Evolutionary conservation across 169 alveolate genomes (phyloP).

Genomic region (Perkinsus marinus): DNA sequence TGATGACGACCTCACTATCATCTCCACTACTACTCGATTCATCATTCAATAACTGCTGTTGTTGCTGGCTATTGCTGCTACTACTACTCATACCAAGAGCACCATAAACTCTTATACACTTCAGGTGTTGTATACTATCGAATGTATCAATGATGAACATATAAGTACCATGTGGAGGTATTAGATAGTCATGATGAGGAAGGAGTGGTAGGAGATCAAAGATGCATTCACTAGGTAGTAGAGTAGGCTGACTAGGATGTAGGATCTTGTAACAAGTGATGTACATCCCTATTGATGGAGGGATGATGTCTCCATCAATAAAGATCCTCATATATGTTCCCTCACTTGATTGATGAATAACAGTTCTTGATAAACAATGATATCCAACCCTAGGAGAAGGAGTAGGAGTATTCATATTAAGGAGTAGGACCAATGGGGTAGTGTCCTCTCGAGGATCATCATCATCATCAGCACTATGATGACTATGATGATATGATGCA

Average conservation of each 20-base stretch:
- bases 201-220: not conserved
- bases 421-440: not conserved
- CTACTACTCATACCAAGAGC: not conserved
- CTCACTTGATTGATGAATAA: not conserved
- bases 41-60: not conserved
- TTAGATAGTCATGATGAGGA: not conserved
- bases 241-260: not conserved
- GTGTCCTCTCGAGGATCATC: not conserved
- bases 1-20: not conserved
- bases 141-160: not conserved
- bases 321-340: not conserved
- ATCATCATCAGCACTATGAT: not conserved
- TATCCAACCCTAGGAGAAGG: not conserved
- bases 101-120: not conserved
- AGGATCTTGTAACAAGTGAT: not conserved
- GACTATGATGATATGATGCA: not conserved
- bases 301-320: no score
- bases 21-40: not conserved
- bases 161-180: not conserved
- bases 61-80: not conserved
- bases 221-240: not conserved
- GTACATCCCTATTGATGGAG: no score
- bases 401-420: not conserved
- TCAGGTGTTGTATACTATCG: no score
- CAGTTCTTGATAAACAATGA: not conserved